phyloP scores from a whole-genome alignment of 2,329 filamentous ascomycete species.

The Mollisiaceae sp. region DNA sequence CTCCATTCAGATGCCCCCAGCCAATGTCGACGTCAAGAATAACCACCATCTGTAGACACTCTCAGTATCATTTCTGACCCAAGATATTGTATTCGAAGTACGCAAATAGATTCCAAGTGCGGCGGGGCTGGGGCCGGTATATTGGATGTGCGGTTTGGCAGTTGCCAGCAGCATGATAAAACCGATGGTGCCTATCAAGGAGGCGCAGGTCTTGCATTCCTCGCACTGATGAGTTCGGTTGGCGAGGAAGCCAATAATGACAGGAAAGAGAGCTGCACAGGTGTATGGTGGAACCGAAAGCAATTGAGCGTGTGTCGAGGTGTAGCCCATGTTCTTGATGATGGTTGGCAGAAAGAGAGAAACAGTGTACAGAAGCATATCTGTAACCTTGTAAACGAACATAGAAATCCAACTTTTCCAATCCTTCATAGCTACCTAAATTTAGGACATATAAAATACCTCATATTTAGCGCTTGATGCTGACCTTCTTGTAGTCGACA shows the following conservation, averaged over 20 bases:
- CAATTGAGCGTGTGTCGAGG: constrained; percentile 66
- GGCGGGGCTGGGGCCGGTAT: constrained; percentile 81
- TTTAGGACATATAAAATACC: constrained; percentile 71
- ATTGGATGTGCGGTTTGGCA: constrained; percentile 69
- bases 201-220: constrained; percentile 77
- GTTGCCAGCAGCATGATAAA: constrained; percentile 78
- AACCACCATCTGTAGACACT: constrained; percentile 90
- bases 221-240: constrained; percentile 75
- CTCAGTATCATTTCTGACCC: constrained; percentile 86
- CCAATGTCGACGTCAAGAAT: constrained; percentile 86
- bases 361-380: constrained; percentile 75
- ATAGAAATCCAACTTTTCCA: constrained; percentile 82
- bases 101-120: constrained; percentile 87
- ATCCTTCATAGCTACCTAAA: constrained; percentile 73
- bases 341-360: constrained; percentile 82
- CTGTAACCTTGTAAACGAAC: constrained; percentile 76
- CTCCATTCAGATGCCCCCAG: constrained; percentile 88
- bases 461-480: constrained; percentile 66
- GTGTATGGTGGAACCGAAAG: constrained; percentile 77
- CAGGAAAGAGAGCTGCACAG: constrained; percentile 69
- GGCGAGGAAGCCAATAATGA: constrained; percentile 72
- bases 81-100: constrained; percentile 84
- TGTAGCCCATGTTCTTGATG: constrained; percentile 61
- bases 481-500: constrained; percentile 71
- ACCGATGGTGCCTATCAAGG: constrained; percentile 73